Percentiles rank a stretch among this genome's conserved stretches.
These are phyloP conservation scores for Salix brachista DNA, from an alignment of 345 rosid species.

Conservation along the genomic window DNA sequence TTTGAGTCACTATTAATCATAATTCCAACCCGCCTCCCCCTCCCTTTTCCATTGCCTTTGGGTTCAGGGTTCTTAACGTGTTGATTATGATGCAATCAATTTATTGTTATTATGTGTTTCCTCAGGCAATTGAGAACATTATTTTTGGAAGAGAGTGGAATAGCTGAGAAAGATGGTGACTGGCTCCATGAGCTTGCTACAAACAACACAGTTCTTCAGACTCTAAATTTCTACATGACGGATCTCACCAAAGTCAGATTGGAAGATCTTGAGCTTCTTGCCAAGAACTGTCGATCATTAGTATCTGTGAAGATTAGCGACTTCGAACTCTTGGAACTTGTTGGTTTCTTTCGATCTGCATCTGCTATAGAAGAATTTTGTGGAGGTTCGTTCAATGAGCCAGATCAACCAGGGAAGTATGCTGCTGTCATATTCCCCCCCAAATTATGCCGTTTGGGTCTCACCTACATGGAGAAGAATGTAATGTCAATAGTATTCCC, in stretches of 20 bases:
- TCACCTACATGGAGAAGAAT: conserved; percentile 61
- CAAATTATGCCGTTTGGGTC: conserved; percentile 62
- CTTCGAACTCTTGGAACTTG: conserved; percentile 66
- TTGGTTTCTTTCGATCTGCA: conserved; percentile 65
- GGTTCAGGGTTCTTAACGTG: neutral
- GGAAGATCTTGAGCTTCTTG: conserved; percentile 72
- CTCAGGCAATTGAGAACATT: conserved; percentile 70
- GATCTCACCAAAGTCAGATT: conserved; percentile 48
- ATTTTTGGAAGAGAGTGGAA: conserved; percentile 77
- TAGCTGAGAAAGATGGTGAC: conserved; percentile 58
- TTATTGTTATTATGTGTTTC: conserved; percentile 10
- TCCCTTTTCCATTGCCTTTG: neutral
- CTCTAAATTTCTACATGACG: conserved; percentile 76
- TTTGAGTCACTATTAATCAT: neutral
- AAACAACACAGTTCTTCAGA: conserved; percentile 69
- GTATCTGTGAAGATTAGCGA: conserved; percentile 72
- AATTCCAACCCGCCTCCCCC: neutral
- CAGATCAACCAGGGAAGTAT: conserved; percentile 41
- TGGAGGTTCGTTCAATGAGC: conserved; percentile 70
- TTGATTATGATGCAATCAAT: neutral
- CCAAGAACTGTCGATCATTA: conserved; percentile 62
- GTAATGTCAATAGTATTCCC: conserved; percentile 82
- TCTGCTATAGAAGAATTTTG: conserved; percentile 74
- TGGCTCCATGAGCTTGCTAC: conserved; percentile 92
- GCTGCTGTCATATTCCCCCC: conserved; percentile 49